phyloP scores from a whole-genome alignment of 139 green algal species.

The Chlamydomonas sphaeroides region DNA sequence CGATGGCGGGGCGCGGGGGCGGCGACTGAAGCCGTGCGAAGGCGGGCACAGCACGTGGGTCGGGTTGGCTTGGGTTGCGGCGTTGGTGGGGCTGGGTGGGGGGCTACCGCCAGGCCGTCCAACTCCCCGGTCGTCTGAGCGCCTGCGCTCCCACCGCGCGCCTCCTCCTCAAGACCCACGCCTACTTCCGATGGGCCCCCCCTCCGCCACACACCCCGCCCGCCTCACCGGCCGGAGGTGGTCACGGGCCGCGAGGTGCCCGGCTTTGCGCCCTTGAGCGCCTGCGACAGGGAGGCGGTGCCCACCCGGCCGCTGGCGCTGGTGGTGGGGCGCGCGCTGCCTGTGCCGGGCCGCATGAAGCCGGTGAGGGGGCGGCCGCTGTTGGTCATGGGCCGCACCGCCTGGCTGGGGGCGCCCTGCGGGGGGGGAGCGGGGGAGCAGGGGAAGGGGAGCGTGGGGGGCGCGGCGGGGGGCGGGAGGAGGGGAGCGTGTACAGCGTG shows the following conservation, averaged over 20 bases:
- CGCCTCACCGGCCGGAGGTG: slow-evolving; percentile 66
- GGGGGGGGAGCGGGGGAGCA: background rate
- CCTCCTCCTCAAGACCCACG: too few relatives aligned
- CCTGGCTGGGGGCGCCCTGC: slow-evolving; percentile 54
- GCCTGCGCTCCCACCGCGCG: too few relatives aligned
- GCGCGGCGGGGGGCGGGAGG: background rate
- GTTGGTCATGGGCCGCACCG: slow-evolving; percentile 69
- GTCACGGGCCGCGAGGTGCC: slow-evolving; percentile 77
- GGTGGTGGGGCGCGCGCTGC: slow-evolving; percentile 36
- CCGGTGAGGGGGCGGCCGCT: slow-evolving; percentile 73
- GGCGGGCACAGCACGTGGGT: too few relatives aligned
- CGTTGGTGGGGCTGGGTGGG: too few relatives aligned
- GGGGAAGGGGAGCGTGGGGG: background rate
- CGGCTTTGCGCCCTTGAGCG: slow-evolving; percentile 48
- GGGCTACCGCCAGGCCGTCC: too few relatives aligned
- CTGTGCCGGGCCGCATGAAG: slow-evolving; percentile 74
- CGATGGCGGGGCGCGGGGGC: too few relatives aligned
- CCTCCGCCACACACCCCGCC: background rate
- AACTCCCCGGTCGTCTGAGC: too few relatives aligned
- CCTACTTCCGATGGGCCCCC: too few relatives aligned
- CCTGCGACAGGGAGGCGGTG: slow-evolving; percentile 50
- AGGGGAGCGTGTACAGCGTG: too few relatives aligned
- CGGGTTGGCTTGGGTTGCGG: too few relatives aligned
- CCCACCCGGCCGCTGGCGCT: slow-evolving; percentile 35
- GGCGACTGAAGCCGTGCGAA: too few relatives aligned